Percentiles rank a stretch among this genome's conserved stretches.
Conservation (phyloP, 2,329 filamentous ascomycete species). For the Venturia effusa region DNA sequence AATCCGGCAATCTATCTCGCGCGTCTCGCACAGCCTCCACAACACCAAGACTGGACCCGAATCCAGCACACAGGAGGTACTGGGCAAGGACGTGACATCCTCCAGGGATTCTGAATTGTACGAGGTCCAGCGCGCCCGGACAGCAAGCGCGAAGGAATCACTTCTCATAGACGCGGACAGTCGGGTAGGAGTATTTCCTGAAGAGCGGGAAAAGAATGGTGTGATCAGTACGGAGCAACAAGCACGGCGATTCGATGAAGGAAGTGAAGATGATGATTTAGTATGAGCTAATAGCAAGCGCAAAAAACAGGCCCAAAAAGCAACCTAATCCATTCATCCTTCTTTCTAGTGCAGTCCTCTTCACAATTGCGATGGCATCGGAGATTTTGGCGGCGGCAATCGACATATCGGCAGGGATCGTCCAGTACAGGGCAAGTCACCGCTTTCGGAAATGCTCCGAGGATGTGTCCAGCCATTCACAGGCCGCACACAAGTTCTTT, state of each 20-base stretch:
- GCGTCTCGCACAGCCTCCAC: background rate
- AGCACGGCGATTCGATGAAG: background rate
- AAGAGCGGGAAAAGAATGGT: background rate
- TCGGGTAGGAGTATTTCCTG: background rate
- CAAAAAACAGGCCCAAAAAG: too few species aligned
- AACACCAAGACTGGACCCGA: background rate
- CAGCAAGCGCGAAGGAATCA: background rate
- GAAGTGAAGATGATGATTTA: background rate
- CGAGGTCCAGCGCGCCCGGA: background rate
- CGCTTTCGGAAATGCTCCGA: too few species aligned
- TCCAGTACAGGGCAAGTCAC: too few species aligned
- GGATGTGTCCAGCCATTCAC: too few species aligned
- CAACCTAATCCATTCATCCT: background rate
- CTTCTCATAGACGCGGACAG: background rate
- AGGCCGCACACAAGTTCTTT: too few species aligned
- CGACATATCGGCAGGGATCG: too few species aligned
- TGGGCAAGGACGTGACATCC: background rate
- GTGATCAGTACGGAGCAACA: background rate
- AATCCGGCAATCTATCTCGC: background rate
- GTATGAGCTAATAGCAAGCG: background rate
- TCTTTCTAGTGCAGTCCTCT: background rate
- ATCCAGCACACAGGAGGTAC: background rate
- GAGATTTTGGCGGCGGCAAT: too few species aligned
- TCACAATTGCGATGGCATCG: background rate
- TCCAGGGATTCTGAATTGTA: background rate